phyloP scores from a whole-genome alignment of 345 rosid genomes.

The Toxicodendron radicans region DNA sequence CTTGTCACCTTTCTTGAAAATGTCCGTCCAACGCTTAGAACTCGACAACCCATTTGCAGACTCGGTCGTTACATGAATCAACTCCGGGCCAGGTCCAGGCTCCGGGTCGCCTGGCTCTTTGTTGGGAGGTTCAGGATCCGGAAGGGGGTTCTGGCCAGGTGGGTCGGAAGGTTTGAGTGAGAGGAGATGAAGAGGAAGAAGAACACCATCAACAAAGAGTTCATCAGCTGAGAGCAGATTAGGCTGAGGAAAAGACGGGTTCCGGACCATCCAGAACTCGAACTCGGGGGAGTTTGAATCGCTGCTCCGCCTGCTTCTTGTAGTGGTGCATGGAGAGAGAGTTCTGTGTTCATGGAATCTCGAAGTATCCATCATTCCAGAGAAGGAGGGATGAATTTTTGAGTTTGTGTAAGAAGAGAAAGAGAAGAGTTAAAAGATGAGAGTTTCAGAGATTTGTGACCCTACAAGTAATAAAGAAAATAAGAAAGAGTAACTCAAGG shows the following conservation, averaged over 20 bases:
- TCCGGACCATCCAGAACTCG: conserved; percentile 67
- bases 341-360: background rate
- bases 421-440: background rate
- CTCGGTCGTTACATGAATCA: conserved; percentile 14
- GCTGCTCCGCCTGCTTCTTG: conserved; percentile 19
- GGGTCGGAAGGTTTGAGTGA: conserved; percentile 23
- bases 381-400: background rate
- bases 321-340: conserved; percentile 26
- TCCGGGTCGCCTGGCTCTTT: conserved; percentile 9
- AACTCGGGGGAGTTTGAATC: conserved; percentile 59
- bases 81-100: conserved; percentile 15
- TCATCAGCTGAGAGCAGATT: conserved; percentile 70
- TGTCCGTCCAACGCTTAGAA: conserved; percentile 74
- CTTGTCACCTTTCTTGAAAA: conserved; percentile 53
- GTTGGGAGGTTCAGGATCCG: conserved; percentile 23
- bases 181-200: conserved; percentile 59
- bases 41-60: conserved; percentile 20
- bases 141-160: conserved; percentile 18
- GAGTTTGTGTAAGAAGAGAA: background rate
- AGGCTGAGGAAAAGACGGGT: conserved; percentile 46
- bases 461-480: no score
- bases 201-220: conserved; percentile 69
- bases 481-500: no score
- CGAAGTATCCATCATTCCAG: background rate
- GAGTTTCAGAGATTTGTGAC: background rate